Evolutionary conservation across 495 filamentous ascomycete genomes (phyloP).

Genomic region (Penicillium ochrochloron): DNA sequence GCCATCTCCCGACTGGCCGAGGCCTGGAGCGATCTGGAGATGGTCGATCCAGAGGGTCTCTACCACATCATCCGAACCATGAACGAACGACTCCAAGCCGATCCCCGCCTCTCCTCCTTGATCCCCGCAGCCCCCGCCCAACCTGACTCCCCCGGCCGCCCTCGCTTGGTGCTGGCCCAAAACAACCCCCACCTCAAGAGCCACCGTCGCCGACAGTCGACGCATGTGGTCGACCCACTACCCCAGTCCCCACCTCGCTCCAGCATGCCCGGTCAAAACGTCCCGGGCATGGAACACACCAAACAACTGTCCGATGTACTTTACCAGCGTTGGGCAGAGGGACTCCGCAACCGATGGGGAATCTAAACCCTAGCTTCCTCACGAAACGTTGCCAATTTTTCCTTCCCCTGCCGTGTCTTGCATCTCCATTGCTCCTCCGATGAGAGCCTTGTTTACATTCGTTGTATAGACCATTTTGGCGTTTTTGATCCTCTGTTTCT

Average conservation of each 20-base stretch:
- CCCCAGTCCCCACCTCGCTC: slow-evolving; percentile 38
- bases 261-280: slow-evolving; percentile 52
- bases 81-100: slow-evolving; percentile 61
- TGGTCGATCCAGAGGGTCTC: slow-evolving; percentile 87
- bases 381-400: not conserved
- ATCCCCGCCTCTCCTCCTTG: slow-evolving; percentile 56
- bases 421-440: slow-evolving; percentile 2
- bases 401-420: not conserved
- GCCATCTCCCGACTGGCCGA: slow-evolving; percentile 78
- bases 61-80: slow-evolving; percentile 79
- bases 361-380: slow-evolving; percentile 33
- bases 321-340: slow-evolving; percentile 87
- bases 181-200: slow-evolving; percentile 85
- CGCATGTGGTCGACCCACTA: slow-evolving; percentile 40
- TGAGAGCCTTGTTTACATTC: slow-evolving; percentile 24
- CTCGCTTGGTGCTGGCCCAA: slow-evolving; percentile 75
- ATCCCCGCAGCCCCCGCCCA: slow-evolving; percentile 46
- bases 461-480: slow-evolving; percentile 37
- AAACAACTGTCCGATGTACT: slow-evolving; percentile 88
- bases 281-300: slow-evolving; percentile 86
- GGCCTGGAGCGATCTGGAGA: slow-evolving; percentile 82
- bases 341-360: slow-evolving; percentile 79
- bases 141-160: slow-evolving; percentile 51
- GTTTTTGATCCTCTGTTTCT: slow-evolving; percentile 26
- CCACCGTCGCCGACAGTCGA: slow-evolving; percentile 70